phyloP scores from a whole-genome alignment of 345 rosid species.

The Rhizophora apiculata region DNA sequence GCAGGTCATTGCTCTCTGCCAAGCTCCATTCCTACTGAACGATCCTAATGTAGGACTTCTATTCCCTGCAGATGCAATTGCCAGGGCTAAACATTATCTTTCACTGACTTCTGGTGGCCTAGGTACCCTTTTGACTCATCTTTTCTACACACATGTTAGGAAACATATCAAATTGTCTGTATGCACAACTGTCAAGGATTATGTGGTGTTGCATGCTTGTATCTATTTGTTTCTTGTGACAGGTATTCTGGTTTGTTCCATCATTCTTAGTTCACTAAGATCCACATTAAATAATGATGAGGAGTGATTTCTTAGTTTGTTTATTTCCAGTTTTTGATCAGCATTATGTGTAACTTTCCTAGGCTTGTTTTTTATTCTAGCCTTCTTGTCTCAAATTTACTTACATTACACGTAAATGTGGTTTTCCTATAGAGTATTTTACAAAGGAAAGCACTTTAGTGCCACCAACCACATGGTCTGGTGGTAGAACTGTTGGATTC shows the following conservation, averaged over 20 bases:
- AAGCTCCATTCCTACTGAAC: slow-evolving; percentile 93
- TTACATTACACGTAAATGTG: neutral
- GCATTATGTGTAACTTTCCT: neutral
- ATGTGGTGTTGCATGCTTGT: neutral
- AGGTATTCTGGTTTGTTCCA: neutral
- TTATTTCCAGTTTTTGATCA: too few relatives aligned
- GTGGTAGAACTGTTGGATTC: too few relatives aligned
- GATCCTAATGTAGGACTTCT: slow-evolving; percentile 90
- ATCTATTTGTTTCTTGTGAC: neutral
- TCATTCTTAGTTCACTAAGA: neutral
- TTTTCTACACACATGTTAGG: neutral
- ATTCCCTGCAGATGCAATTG: slow-evolving; percentile 96
- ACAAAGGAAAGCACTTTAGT: neutral
- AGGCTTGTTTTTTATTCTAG: neutral
- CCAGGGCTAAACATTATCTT: slow-evolving; percentile 92
- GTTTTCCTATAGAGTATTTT: neutral
- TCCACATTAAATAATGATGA: neutral
- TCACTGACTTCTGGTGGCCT: slow-evolving; percentile 78
- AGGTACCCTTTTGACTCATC: slow-evolving; percentile 45
- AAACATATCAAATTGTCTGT: slow-evolving; percentile 1
- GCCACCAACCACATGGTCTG: too few relatives aligned
- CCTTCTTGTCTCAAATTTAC: neutral
- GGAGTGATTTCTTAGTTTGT: neutral
- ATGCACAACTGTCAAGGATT: neutral
- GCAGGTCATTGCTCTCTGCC: slow-evolving; percentile 97